Evolutionary conservation across 1,284 basidiomycete genomes (phyloP).

Genomic region (Ceratobasidium sp.): DNA sequence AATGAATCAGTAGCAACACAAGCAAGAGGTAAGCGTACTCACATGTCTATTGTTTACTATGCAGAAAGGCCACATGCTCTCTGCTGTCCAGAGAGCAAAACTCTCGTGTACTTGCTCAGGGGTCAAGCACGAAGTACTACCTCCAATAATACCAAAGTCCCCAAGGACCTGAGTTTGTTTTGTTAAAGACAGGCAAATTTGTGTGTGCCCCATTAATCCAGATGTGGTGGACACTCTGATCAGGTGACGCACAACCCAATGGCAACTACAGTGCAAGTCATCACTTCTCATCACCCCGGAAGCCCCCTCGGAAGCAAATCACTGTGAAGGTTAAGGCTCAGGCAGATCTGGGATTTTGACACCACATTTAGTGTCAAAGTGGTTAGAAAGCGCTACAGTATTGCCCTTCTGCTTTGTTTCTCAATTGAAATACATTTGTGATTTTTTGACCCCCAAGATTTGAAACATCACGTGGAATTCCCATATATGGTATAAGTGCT

Average conservation of each 20-base stretch:
- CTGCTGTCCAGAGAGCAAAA: neutral
- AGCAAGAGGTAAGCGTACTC: neutral
- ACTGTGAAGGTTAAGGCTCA: too few species aligned
- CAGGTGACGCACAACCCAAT: neutral
- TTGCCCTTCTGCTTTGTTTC: too few species aligned
- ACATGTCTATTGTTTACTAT: constrained; percentile 5
- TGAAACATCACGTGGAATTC: too few species aligned
- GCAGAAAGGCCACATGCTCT: neutral
- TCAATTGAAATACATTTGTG: too few species aligned
- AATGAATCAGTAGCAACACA: neutral
- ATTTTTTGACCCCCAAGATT: too few species aligned
- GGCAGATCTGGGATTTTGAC: too few species aligned
- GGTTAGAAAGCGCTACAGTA: too few species aligned
- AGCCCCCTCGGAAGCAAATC: too few species aligned
- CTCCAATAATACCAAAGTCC: constrained; percentile 7
- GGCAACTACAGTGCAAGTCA: too few species aligned
- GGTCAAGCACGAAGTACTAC: neutral
- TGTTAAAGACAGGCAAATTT: neutral
- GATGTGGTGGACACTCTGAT: neutral
- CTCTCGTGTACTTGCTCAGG: neutral
- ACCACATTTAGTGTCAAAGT: too few species aligned
- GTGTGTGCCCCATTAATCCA: neutral
- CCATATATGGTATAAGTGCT: too few species aligned
- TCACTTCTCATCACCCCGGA: too few species aligned
- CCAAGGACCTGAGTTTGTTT: neutral